Evolutionary conservation across 2,329 filamentous ascomycete genomes (phyloP).

Genomic region (Exophiala dermatitidis): DNA sequence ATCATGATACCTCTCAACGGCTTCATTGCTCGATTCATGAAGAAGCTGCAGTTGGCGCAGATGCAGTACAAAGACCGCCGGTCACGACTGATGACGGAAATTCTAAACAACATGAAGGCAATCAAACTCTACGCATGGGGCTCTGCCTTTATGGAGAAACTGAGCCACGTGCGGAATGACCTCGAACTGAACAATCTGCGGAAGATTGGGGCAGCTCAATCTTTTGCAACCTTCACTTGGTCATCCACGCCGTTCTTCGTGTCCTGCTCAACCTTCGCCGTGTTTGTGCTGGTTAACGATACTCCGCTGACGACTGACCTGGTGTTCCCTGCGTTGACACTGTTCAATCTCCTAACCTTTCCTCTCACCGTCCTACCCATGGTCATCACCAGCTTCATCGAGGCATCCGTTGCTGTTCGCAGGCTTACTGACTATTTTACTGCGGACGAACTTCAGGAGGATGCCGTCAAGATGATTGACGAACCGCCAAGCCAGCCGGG

Average conservation of each 20-base stretch:
- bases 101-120: slow-evolving; percentile 99
- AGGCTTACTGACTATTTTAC: slow-evolving; percentile 77
- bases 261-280: slow-evolving; percentile 89
- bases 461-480: slow-evolving; percentile 63
- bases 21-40: slow-evolving; percentile 85
- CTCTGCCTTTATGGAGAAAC: slow-evolving; percentile 91
- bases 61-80: slow-evolving; percentile 99
- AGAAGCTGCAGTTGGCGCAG: slow-evolving; percentile 85
- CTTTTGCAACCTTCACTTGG: slow-evolving; percentile 96
- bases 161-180: slow-evolving; percentile 94
- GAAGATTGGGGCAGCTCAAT: slow-evolving; percentile 90
- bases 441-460: slow-evolving; percentile 80
- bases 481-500: slow-evolving; percentile 66
- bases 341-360: slow-evolving; percentile 96
- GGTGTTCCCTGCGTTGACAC: slow-evolving; percentile 82
- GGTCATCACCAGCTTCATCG: slow-evolving; percentile 95
- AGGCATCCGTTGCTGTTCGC: slow-evolving; percentile 84
- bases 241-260: slow-evolving; percentile 95
- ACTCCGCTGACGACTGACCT: slow-evolving; percentile 84
- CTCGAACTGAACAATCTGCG: slow-evolving; percentile 89
- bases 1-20: slow-evolving; percentile 96
- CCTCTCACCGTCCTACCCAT: slow-evolving; percentile 90
- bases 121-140: slow-evolving; percentile 99
- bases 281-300: slow-evolving; percentile 81
- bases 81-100: slow-evolving; percentile 90